These are phyloP conservation scores for Corylus avellana DNA, from an alignment of 306 rosid genomes.

Conservation along the genomic window DNA sequence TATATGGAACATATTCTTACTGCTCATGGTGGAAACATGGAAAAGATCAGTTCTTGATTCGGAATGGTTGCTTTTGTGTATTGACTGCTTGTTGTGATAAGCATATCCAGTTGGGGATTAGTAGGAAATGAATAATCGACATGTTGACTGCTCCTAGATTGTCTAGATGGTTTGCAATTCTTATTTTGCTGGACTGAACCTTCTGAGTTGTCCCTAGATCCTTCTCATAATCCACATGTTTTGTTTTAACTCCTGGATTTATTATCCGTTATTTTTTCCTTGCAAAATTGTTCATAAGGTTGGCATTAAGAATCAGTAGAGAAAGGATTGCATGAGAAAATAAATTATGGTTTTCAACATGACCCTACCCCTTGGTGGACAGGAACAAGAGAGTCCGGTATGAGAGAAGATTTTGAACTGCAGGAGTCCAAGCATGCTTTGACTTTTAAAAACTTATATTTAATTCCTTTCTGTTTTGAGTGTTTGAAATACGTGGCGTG, in stretches of 20 bases:
- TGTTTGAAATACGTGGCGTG: background rate
- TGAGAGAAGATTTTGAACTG: background rate
- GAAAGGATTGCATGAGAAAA: background rate
- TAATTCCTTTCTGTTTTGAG: background rate
- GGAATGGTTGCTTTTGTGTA: background rate
- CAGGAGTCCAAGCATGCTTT: background rate
- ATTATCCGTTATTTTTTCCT: background rate
- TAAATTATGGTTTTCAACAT: background rate
- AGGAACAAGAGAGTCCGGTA: background rate
- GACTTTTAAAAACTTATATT: background rate
- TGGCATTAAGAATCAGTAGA: background rate
- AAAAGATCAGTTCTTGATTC: background rate
- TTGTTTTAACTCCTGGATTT: background rate
- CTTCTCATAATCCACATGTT: background rate
- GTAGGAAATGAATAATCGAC: background rate
- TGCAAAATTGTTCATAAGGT: background rate
- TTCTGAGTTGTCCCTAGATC: background rate
- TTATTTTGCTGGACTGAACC: background rate
- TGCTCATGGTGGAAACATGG: background rate
- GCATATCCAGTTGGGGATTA: background rate
- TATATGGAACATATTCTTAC: background rate
- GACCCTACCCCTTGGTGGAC: background rate
- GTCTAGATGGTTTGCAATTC: background rate
- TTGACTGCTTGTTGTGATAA: background rate
- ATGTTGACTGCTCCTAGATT: background rate